Conservation (phyloP, 2,329 filamentous ascomycete species). For the Tolypocladium endophyticum region DNA sequence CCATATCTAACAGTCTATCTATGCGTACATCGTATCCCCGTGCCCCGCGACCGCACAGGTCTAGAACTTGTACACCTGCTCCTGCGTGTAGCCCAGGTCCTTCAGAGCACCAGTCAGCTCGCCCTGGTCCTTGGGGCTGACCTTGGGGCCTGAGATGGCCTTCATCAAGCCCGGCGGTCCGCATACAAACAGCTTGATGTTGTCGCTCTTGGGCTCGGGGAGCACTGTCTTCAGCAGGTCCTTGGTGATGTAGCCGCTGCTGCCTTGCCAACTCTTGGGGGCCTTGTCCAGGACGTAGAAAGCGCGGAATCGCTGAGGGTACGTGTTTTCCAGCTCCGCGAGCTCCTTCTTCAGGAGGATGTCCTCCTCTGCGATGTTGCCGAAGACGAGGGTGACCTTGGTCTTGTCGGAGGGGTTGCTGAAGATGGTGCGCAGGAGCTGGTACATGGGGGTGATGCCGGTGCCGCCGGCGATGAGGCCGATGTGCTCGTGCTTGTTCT, state of each 20-base stretch:
- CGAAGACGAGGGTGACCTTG: constrained; percentile 91
- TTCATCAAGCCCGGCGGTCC: constrained; percentile 91
- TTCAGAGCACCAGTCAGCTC: constrained; percentile 74
- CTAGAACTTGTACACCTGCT: constrained; percentile 95
- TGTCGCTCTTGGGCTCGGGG: constrained; percentile 81
- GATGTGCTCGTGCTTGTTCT: constrained; percentile 91
- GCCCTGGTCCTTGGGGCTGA: constrained; percentile 87
- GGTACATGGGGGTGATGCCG: constrained; percentile 97
- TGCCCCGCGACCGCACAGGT: neutral
- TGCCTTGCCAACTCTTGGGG: constrained; percentile 67
- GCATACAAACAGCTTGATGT: constrained; percentile 95
- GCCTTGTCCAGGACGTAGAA: constrained; percentile 88
- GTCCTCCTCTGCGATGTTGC: constrained; percentile 81
- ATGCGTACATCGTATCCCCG: neutral
- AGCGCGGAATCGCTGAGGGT: constrained; percentile 86
- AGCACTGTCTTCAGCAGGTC: constrained; percentile 91
- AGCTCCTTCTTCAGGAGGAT: constrained; percentile 85
- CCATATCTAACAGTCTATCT: neutral
- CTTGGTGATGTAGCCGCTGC: constrained; percentile 76
- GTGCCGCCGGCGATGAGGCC: constrained; percentile 87
- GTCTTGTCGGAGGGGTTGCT: constrained; percentile 94
- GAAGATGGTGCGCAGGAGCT: constrained; percentile 85
- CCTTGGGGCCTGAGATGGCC: constrained; percentile 80
- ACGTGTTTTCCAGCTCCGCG: constrained; percentile 81
- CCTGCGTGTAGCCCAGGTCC: constrained; percentile 57